Evolutionary conservation across 768 basidiomycete species (phyloP), one percentile per base, ranked within the genome.

Genomic region (Exsudoporus frostii): DNA sequence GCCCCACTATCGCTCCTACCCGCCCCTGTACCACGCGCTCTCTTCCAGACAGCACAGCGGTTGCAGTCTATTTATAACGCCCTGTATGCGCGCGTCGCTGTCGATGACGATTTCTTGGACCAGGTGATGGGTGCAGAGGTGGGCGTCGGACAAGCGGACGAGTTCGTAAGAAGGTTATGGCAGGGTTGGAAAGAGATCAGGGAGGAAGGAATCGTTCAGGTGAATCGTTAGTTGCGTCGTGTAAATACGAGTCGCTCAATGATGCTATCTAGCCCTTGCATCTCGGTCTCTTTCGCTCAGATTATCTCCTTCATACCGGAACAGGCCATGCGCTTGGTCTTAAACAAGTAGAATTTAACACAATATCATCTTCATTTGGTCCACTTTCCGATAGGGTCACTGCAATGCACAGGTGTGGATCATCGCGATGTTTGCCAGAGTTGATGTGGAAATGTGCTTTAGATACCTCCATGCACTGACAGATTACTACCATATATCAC

Each of bases 341-440:
- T 57, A 96, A 94, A 67, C 96, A 99, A 71, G 96, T 98, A 38
- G 96, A 99, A 68, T 97, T 98, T 73, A 99, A 99, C 66, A 97
- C 96, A 9, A 95, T 98, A 57, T 92, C 94, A 3, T 83, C 86
- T 0, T 94, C 93, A 1, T 96, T 98, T 67, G 96, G 93, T 0
- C 65, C 85, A 1, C 75, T 98, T 14, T 90, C 90, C 0, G 76
- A 89, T 56, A 77, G 75, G 34, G 74, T 78, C 10, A 77, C 87
- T 4, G 80, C 82, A 22, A 68, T 98, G 65, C 96, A 98, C 71
- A 78, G 85, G 92, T 93, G 88, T 90, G 59, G 45, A 74, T 49
- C 14, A 5, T 19, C 6, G 4, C 25, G 15, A 30, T 34, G 9
- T 46, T 22, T 8, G 1, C 32, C 17, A 20, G 14, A 10, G 4